A percentile compares a stretch with the other conserved stretches of the same genome.
Conservation (phyloP, 2,329 filamentous ascomycete genomes). For the Aspergillus ustus region DNA sequence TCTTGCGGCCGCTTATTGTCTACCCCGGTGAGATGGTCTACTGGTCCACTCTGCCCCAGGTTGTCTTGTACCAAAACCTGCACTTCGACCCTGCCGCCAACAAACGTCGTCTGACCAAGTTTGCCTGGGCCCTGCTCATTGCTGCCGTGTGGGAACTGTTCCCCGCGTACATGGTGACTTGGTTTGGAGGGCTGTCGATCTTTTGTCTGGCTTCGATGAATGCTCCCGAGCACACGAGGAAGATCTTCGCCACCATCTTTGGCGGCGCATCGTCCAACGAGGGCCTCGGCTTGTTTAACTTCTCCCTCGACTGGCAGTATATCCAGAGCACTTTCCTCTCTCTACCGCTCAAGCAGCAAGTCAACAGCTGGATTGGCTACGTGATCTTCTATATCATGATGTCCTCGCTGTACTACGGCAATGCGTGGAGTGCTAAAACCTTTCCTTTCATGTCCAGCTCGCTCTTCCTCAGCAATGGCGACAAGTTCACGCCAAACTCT, state of each 20-base stretch:
- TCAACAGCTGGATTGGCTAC: slow-evolving; percentile 53
- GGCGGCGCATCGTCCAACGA: slow-evolving; percentile 32
- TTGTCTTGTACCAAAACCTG: slow-evolving; percentile 40
- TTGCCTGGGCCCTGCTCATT: slow-evolving; percentile 35
- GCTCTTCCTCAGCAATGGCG: slow-evolving; percentile 38
- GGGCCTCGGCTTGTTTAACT: slow-evolving; percentile 30
- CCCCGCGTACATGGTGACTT: slow-evolving; percentile 32
- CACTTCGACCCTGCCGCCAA: slow-evolving; percentile 37
- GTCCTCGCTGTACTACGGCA: slow-evolving; percentile 31
- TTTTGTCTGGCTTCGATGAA: slow-evolving; percentile 22
- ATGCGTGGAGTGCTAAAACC: slow-evolving; percentile 27
- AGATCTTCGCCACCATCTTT: slow-evolving; percentile 26
- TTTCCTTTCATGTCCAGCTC: slow-evolving; percentile 36
- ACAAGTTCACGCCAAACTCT: slow-evolving; percentile 23
- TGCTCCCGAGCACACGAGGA: slow-evolving; percentile 11
- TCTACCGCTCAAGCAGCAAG: slow-evolving; percentile 57
- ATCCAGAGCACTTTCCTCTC: slow-evolving; percentile 59
- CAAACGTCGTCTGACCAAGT: slow-evolving; percentile 34
- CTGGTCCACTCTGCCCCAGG: slow-evolving; percentile 52
- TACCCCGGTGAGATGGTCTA: slow-evolving; percentile 63
- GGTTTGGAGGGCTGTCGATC: slow-evolving; percentile 30
- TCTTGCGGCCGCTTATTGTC: slow-evolving; percentile 59
- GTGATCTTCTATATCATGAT: slow-evolving; percentile 50
- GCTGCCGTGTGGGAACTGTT: slow-evolving; percentile 30
- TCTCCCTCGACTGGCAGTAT: slow-evolving; percentile 33